Evolutionary conservation across 192 early-diverging fungal species (phyloP).

Genomic region (Phycomyces nitens): DNA sequence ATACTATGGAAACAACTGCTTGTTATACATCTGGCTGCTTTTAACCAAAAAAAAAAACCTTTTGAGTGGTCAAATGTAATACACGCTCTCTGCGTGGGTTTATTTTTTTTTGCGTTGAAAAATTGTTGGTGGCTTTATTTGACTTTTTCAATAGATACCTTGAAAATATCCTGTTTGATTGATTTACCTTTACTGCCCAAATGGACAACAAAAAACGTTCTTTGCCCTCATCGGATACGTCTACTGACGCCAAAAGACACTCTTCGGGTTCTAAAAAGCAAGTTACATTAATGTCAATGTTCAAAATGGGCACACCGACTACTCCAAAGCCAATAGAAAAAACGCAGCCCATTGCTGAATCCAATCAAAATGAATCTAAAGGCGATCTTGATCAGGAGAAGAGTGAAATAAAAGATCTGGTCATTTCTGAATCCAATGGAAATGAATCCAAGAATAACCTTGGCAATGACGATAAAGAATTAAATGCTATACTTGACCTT

Average conservation of each 20-base stretch:
- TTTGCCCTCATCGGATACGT: background rate
- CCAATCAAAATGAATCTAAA: background rate
- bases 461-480: background rate
- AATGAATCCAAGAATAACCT: background rate
- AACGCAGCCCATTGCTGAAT: background rate
- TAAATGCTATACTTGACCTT: conserved; percentile 46
- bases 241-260: background rate
- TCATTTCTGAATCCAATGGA: background rate
- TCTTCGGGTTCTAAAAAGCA: conserved; percentile 7
- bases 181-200: no score
- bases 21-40: no score
- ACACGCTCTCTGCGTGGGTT: no score
- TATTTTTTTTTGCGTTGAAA: no score
- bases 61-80: no score
- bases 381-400: background rate
- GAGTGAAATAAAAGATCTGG: background rate
- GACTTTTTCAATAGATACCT: no score
- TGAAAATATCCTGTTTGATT: no score
- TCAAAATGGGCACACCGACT: conserved; percentile 8
- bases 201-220: background rate
- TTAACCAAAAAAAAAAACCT: no score
- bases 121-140: no score
- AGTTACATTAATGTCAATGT: conserved; percentile 21
- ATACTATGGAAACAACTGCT: no score
- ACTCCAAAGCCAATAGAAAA: background rate